Evolutionary conservation across 169 alveolate genomes (phyloP).

Genomic region (Miamiensis avidus): DNA sequence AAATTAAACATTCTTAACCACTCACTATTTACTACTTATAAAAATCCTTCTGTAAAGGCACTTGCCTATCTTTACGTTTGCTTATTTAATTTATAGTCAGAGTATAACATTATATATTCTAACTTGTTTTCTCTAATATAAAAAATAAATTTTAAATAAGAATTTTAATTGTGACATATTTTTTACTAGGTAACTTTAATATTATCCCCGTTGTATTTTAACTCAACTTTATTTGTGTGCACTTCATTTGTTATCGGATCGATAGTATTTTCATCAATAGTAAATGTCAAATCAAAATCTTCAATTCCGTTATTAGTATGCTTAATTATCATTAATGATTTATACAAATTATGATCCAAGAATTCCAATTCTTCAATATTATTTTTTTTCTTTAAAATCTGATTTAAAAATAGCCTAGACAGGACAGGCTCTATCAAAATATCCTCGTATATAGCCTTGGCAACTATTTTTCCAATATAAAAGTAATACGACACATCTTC

Average conservation of each 20-base stretch:
- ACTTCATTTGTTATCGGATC: not conserved
- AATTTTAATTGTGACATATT: slow-evolving; percentile 1
- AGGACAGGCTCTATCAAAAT: slow-evolving; percentile 90
- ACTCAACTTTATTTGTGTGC: not conserved
- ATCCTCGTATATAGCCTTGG: slow-evolving; percentile 94
- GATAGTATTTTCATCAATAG: slow-evolving; percentile 46
- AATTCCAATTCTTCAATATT: slow-evolving; percentile 83
- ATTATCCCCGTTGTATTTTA: slow-evolving; percentile 3
- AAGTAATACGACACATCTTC: slow-evolving; percentile 18
- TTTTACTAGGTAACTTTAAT: slow-evolving; percentile 13
- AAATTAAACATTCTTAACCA: slow-evolving; percentile 93
- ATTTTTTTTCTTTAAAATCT: slow-evolving; percentile 82
- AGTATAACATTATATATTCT: slow-evolving; percentile 84
- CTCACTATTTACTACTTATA: slow-evolving; percentile 86
- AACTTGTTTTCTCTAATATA: slow-evolving; percentile 77
- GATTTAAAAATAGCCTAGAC: slow-evolving; percentile 84
- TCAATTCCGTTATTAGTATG: slow-evolving; percentile 59
- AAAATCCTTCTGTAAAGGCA: slow-evolving; percentile 91
- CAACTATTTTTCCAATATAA: slow-evolving; percentile 87
- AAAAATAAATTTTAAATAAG: not conserved
- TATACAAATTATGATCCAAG: slow-evolving; percentile 68
- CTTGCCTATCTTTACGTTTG: slow-evolving; percentile 83
- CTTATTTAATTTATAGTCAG: slow-evolving; percentile 90
- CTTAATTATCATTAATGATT: slow-evolving; percentile 57
- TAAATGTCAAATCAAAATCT: slow-evolving; percentile 58